These are phyloP conservation scores for Aschersonia sp. DNA, from an alignment of 2,329 filamentous ascomycete species.

Conservation along the genomic window DNA sequence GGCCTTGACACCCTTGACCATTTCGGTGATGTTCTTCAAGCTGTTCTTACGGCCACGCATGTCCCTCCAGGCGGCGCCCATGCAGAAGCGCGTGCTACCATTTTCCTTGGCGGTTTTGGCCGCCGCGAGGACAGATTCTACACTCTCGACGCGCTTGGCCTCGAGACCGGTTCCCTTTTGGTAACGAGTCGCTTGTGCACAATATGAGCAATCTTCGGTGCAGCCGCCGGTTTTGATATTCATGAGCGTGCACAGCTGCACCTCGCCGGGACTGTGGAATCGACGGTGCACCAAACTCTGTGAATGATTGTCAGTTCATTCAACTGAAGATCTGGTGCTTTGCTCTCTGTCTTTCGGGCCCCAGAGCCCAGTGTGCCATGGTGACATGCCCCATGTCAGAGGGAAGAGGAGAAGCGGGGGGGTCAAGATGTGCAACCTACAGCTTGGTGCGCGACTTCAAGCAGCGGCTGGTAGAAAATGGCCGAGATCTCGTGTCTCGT, in stretches of 20 bases:
- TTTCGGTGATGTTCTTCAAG: constrained; percentile 70
- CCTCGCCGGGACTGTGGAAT: constrained; percentile 70
- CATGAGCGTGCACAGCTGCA: constrained; percentile 90
- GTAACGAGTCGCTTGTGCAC: constrained; percentile 76
- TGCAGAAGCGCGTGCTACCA: constrained; percentile 84
- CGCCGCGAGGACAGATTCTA: constrained; percentile 68
- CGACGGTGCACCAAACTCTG: constrained; percentile 67
- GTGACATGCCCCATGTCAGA: too few species aligned
- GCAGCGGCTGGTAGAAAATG: constrained; percentile 69
- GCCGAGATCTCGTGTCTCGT: constrained; percentile 67
- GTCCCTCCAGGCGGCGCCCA: constrained; percentile 88
- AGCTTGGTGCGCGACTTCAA: constrained; percentile 63
- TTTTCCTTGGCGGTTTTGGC: constrained; percentile 67
- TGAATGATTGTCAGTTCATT: background rate
- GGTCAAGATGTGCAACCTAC: constrained; percentile 28
- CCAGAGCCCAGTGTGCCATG: background rate
- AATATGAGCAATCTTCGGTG: constrained; percentile 87
- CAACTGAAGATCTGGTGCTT: background rate
- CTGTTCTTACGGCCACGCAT: constrained; percentile 83
- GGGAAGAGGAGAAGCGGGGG: background rate
- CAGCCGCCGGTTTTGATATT: constrained; percentile 94
- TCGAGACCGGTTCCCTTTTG: constrained; percentile 61
- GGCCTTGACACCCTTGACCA: constrained; percentile 67
- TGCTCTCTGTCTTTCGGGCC: background rate
- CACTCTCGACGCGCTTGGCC: constrained; percentile 64